Conservation (phyloP, 2,329 filamentous ascomycete species). For the Talaromyces albobiverticillius region DNA sequence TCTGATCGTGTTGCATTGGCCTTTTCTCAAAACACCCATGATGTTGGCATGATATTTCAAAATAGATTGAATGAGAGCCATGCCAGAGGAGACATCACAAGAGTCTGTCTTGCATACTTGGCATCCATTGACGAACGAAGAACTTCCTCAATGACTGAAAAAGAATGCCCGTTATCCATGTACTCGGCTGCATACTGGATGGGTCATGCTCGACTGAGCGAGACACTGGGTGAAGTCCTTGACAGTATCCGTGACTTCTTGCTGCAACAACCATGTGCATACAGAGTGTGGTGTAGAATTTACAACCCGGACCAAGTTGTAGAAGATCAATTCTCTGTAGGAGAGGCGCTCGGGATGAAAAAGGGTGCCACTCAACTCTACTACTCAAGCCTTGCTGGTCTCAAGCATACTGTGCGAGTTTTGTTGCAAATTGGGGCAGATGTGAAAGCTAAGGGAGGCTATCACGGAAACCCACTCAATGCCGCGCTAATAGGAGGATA, state of each 20-base stretch:
- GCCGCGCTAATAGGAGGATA: slow-evolving; percentile 4
- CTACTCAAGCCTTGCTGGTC: not conserved
- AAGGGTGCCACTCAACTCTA: too few relatives aligned
- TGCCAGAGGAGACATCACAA: slow-evolving; percentile 17
- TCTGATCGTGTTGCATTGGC: too few relatives aligned
- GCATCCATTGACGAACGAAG: slow-evolving; percentile 12
- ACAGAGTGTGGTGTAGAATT: too few relatives aligned
- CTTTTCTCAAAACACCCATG: too few relatives aligned
- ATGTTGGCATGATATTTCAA: not conserved
- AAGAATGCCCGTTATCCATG: too few relatives aligned
- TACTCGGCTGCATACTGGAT: too few relatives aligned
- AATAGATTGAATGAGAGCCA: not conserved
- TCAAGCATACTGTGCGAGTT: not conserved
- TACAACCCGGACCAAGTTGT: too few relatives aligned
- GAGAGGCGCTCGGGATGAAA: too few relatives aligned
- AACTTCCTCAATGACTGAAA: too few relatives aligned
- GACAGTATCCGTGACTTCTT: too few relatives aligned
- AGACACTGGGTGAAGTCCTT: not conserved
- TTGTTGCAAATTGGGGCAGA: not conserved
- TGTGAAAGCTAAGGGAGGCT: not conserved
- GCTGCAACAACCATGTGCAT: too few relatives aligned
- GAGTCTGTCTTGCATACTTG: slow-evolving; percentile 25
- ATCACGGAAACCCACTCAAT: not conserved
- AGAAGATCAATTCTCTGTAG: too few relatives aligned
- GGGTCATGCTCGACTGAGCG: not conserved